A percentile compares a stretch with the other conserved stretches of the same genome.
Conservation (phyloP, 2,329 filamentous ascomycete species). For the Zymoseptoria brevis region DNA sequence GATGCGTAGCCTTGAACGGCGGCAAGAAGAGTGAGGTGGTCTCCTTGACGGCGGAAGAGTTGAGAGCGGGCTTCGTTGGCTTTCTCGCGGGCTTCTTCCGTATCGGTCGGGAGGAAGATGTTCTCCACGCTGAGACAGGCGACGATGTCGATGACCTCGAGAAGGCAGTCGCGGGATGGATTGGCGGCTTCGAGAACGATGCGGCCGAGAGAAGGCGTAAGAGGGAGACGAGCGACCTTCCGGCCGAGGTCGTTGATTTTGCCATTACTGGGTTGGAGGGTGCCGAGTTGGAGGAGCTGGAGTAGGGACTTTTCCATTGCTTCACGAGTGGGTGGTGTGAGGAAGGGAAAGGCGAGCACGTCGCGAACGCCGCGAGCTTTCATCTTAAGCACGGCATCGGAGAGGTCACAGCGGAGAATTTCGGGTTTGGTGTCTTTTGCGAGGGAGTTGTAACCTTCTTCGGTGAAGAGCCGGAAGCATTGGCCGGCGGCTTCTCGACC, state of each 20-base stretch:
- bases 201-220: conserved; percentile 71
- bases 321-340: conserved; percentile 71
- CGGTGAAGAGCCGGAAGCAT: conserved; percentile 82
- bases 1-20: conserved; percentile 53
- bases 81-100: conserved; percentile 53
- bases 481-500: conserved; percentile 87
- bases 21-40: conserved; percentile 55
- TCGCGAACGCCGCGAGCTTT: conserved; percentile 83
- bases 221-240: conserved; percentile 73
- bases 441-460: conserved; percentile 62
- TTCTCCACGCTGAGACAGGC: conserved; percentile 58
- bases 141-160: conserved; percentile 79
- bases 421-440: conserved; percentile 74
- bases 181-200: conserved; percentile 73
- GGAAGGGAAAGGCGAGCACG: conserved; percentile 72
- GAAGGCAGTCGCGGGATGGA: conserved; percentile 62
- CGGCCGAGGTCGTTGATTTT: conserved; percentile 64
- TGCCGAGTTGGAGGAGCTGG: conserved; percentile 70
- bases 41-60: conserved; percentile 53
- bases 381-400: conserved; percentile 82
- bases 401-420: conserved; percentile 81
- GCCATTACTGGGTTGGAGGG: conserved; percentile 61
- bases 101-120: conserved; percentile 52
- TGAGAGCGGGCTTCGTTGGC: conserved; percentile 49
- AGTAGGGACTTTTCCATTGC: conserved; percentile 74